Conservation (phyloP, 148 eudicot species). For the Spergularia bocconei region DNA sequence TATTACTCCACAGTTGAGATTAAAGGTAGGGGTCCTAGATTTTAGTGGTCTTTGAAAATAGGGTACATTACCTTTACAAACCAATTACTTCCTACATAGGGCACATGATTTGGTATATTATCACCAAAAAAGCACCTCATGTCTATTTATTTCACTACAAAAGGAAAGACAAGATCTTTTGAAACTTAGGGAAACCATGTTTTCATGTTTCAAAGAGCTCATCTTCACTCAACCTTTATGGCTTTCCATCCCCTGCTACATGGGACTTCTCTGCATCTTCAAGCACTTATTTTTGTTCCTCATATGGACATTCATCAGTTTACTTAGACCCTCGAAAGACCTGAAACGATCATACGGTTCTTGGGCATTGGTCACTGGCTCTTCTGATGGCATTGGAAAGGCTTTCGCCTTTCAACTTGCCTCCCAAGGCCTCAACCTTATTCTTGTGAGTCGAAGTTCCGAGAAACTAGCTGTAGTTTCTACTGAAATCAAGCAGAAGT, state of each 20-base stretch:
- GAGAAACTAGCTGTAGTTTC: slow-evolving; percentile 38
- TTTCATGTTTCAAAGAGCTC: slow-evolving; percentile 5
- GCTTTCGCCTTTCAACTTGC: slow-evolving; percentile 70
- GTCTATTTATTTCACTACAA: too few species aligned
- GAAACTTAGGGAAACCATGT: background rate
- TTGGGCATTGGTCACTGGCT: slow-evolving; percentile 77
- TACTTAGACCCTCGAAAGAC: slow-evolving; percentile 50
- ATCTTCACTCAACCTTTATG: slow-evolving; percentile 18
- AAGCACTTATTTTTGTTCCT: slow-evolving; percentile 29
- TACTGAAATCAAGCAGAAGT: slow-evolving; percentile 28
- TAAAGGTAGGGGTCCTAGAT: too few species aligned
- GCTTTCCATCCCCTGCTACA: slow-evolving; percentile 27
- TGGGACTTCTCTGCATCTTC: slow-evolving; percentile 43
- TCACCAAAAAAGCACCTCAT: too few species aligned
- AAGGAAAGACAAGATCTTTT: too few species aligned
- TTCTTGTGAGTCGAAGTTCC: slow-evolving; percentile 45
- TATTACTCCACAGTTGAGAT: too few species aligned
- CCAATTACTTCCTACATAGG: too few species aligned
- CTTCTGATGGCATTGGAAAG: slow-evolving; percentile 79
- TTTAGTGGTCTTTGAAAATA: too few species aligned
- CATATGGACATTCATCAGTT: slow-evolving; percentile 39
- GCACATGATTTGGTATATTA: too few species aligned
- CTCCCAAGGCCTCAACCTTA: slow-evolving; percentile 42
- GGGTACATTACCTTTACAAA: too few species aligned
- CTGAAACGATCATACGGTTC: slow-evolving; percentile 51